These are phyloP conservation scores for Poronia punctata DNA, from an alignment of 495 filamentous ascomycete species.

Conservation along the genomic window DNA sequence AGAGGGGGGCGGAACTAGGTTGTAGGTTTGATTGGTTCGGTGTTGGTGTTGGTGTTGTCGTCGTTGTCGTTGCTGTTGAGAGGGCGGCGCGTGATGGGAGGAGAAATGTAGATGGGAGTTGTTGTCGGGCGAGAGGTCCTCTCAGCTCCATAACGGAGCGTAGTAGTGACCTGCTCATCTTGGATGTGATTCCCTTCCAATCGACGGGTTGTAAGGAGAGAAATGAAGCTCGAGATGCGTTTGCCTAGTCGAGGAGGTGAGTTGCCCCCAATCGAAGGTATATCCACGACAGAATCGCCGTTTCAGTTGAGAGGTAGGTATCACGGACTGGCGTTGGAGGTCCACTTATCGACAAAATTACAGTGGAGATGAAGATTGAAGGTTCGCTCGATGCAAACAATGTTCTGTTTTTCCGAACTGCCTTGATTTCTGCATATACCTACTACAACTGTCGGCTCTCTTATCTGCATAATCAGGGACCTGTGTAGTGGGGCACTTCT, in stretches of 20 bases:
- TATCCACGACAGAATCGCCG: too few relatives aligned
- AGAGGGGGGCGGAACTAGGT: slow-evolving; percentile 30
- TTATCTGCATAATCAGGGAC: neutral
- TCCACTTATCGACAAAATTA: slow-evolving; percentile 17
- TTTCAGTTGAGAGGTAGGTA: too few relatives aligned
- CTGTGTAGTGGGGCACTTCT: neutral
- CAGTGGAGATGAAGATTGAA: slow-evolving; percentile 16
- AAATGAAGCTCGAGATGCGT: too few relatives aligned
- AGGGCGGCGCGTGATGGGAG: slow-evolving; percentile 21
- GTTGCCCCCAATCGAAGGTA: neutral
- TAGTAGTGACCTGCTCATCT: slow-evolving; percentile 39
- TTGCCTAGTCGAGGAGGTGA: slow-evolving; percentile 4
- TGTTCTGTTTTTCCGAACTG: slow-evolving; percentile 5
- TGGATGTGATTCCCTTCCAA: neutral
- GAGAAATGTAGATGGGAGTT: slow-evolving; percentile 26
- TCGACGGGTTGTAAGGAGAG: too few relatives aligned
- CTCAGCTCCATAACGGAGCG: slow-evolving; percentile 44
- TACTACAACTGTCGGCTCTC: too few relatives aligned
- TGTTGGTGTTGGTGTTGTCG: slow-evolving; percentile 18
- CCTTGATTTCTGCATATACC: too few relatives aligned
- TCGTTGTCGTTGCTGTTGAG: slow-evolving; percentile 12
- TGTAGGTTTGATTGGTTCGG: slow-evolving; percentile 15
- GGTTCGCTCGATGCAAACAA: too few relatives aligned
- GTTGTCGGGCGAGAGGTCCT: slow-evolving; percentile 25
- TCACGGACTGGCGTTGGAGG: neutral